Base-by-base conservation (phyloP, 257 asterid species). In the Solanum lycopersicoides region DNA sequence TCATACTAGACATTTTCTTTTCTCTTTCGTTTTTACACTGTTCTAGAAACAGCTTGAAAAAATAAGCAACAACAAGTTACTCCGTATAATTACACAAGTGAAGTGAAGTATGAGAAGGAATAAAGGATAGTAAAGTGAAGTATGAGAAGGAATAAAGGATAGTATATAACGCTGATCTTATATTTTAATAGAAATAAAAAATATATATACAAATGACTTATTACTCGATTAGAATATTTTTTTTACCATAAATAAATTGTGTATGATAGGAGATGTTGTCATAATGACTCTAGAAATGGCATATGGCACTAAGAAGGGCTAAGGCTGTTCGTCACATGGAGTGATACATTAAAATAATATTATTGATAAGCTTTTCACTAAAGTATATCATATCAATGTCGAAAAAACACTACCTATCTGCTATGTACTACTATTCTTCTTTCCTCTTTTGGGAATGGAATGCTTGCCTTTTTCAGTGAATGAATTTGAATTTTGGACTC, bases 271-370 rank as follows among this genome's bases (percentile, higher is more conserved):
- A 69, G 84, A 74, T 90, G 90, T 90, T 75, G 90, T 86, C 92
- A 88, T 87, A 83, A 76, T 88, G 79, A 77, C 44, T 50, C 86
- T 76, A 90, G 83, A 65, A 82, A 35, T 87, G 91, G 16, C 50
- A 85, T 56, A 83, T 37, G 18, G 84, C 84, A 80, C 65, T 80
- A 79, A 28, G n/a, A 47, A 30, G 18, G 84, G 84, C 42, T 47
- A 80, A 4, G 16, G 65, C 16, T 79, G 42, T 15, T 79, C 16
- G 14, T 42, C 32, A 32, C 15, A 23, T 21, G 80, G 9, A 25
- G 65, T 56, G 65, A 9, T 77, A 25, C 14, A 14, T 77, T 77
- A 44, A 25, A 28, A 28, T 44, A 37, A 37, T 37, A 37, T 37
- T 37, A 77, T 44, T 25, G 3, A 45, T 2, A 37, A 16, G 16